Evolutionary conservation across 805 yeast species (phyloP), one percentile per base, ranked within the genome.

Genomic region (Ogataea trehalophila): DNA sequence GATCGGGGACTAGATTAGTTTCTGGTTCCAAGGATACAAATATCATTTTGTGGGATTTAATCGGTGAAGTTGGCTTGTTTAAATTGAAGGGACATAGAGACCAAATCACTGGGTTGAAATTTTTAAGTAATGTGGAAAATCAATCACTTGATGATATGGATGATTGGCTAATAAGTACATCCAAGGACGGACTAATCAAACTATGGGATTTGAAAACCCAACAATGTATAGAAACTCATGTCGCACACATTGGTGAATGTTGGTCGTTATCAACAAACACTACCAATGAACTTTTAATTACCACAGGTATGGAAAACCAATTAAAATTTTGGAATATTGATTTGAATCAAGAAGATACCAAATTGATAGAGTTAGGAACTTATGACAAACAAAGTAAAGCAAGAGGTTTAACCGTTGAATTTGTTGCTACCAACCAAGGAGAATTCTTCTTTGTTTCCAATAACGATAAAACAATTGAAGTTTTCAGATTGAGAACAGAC

Each of bases 21-120:
- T 86, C 96, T 6, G 99, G 98, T 2, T 83, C 96, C 1, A 77
- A 79, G 42, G 99, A 94, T 66, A 77, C 97, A 4, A 73, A 79
- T 46, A 80, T 92, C 33, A 85, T 94, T 52, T 74, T 90, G 55
- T 94, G 99, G 99, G 99, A 94, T 70, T 76, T 94, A 46, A 91
- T 94, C 15, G 86, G 88, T 9, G 99, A 94, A 71, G 81, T 79
- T 26, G 99, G 99, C 13, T 68, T 92, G 33, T 87, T 79, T 70
- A 85, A 92, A 59, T 74, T 94, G 50, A 80, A 87, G 63, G 90
- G 97, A 6, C 99, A 94, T 65, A 84, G 86, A 63, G 92, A 89
- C 55, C 87, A 83, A 55, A 85, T 94, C 55, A 91, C 96, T 1
- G 95, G 95, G 0, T 57, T 89, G 37, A 66, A 73, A 52, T 77